Conservation (phyloP, 1,139 yeast genomes). For the Geotrichum bryndzae region DNA sequence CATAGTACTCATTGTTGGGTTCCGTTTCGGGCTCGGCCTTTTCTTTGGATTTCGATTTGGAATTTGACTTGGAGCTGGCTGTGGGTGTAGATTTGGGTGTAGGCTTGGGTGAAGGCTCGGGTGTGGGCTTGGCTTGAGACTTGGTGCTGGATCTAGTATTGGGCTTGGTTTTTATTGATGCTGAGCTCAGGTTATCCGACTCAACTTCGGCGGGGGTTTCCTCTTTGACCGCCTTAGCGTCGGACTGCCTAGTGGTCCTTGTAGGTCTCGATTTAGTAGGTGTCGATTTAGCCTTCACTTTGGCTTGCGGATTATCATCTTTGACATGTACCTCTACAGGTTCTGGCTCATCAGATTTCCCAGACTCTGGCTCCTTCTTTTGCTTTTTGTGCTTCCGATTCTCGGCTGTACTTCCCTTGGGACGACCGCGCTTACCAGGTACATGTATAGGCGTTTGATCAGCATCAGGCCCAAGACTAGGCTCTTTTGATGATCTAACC, state of each 20-base stretch:
- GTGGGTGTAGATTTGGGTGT: not conserved
- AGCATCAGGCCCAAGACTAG: not conserved
- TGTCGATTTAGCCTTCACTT: not conserved
- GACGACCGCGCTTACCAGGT: not conserved
- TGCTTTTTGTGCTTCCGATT: not conserved
- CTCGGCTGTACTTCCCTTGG: not conserved
- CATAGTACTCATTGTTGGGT: not conserved
- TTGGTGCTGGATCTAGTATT: not conserved
- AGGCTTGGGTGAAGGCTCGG: not conserved
- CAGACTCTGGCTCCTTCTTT: not conserved
- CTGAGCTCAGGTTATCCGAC: not conserved
- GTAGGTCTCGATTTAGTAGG: not conserved
- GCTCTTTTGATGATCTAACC: not conserved
- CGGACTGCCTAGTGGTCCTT: too few species aligned
- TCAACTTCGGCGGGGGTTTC: not conserved
- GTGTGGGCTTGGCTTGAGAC: not conserved
- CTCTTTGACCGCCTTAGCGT: too few species aligned
- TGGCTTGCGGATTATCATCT: not conserved
- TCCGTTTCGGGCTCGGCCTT: not conserved
- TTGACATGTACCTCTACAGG: too few species aligned
- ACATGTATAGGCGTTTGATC: not conserved
- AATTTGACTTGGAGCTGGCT: not conserved
- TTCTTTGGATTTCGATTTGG: not conserved
- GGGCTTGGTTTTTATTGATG: not conserved
- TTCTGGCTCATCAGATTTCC: too few species aligned